phyloP scores from a whole-genome alignment of 1,139 yeast genomes.

The Yamadazyma trypodendri region DNA sequence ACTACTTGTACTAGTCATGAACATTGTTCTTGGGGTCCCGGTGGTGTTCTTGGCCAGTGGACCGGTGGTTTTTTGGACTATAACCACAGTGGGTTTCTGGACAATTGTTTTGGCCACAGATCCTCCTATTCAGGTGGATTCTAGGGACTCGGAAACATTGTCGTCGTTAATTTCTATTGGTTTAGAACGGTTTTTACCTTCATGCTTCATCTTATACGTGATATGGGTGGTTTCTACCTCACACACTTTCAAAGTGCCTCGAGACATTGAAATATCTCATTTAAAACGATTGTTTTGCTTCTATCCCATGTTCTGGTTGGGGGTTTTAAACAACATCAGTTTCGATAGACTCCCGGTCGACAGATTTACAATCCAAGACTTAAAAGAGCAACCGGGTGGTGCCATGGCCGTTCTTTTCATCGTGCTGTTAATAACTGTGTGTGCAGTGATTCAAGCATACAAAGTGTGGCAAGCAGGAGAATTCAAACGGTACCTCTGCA shows the following conservation, averaged over 20 bases:
- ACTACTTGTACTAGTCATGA: conserved; percentile 51
- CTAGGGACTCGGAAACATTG: conserved; percentile 50
- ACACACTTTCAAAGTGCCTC: conserved; percentile 26
- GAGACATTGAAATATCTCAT: conserved; percentile 34
- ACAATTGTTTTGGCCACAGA: conserved; percentile 77
- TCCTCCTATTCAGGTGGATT: conserved; percentile 68
- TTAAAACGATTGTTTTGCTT: conserved; percentile 61
- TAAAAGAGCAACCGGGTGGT: conserved; percentile 77
- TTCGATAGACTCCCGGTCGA: conserved; percentile 89
- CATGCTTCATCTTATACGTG: conserved; percentile 67
- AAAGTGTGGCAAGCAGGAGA: conserved; percentile 80
- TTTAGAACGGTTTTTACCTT: conserved; percentile 72
- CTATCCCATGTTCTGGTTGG: conserved; percentile 84
- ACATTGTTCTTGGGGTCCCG: conserved; percentile 60
- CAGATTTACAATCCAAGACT: conserved; percentile 68
- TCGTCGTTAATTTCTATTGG: conserved; percentile 69
- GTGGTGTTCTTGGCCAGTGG: conserved; percentile 58
- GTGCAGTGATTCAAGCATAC: conserved; percentile 74
- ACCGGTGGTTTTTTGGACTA: conserved; percentile 58
- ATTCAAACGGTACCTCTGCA: conserved; percentile 53
- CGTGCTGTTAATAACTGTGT: conserved; percentile 40
- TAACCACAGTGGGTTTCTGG: conserved; percentile 78
- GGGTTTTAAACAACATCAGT: conserved; percentile 80
- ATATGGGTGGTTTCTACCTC: conserved; percentile 62
- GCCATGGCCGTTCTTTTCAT: conserved; percentile 60